phyloP scores from a whole-genome alignment of 306 rosid species.

The Cucurbita maxima region DNA sequence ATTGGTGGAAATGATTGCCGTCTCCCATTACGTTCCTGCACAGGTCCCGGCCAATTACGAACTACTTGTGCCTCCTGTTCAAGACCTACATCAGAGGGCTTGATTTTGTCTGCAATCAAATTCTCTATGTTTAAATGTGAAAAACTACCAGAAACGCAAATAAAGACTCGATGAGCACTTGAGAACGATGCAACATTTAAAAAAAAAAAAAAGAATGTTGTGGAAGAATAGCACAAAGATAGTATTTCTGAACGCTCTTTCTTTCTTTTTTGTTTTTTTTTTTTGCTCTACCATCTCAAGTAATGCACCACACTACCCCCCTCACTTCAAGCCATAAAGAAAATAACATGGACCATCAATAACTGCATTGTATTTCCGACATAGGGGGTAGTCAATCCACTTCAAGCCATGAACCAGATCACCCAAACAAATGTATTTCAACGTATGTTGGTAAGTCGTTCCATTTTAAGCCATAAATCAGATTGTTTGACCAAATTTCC shows the following conservation, averaged over 20 bases:
- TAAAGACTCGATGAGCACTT: background rate
- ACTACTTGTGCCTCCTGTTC: conserved; percentile 89
- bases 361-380: background rate
- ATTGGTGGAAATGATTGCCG: conserved; percentile 57
- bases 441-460: background rate
- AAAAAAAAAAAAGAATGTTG: background rate
- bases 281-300: background rate
- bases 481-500: background rate
- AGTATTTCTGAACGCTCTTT: background rate
- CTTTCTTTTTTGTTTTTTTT: background rate
- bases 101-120: conserved; percentile 66
- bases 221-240: background rate
- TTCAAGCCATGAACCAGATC: background rate
- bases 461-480: background rate
- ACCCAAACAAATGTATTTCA: background rate
- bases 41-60: conserved; percentile 53
- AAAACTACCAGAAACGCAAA: background rate
- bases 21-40: conserved; percentile 40
- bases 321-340: background rate
- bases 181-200: background rate
- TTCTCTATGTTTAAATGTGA: conserved; percentile 12
- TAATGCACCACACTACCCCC: background rate
- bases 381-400: background rate
- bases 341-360: background rate
- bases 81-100: conserved; percentile 89